Percentiles rank a stretch among this genome's conserved stretches.
phyloP scores from a whole-genome alignment of 2,329 filamentous ascomycete species.

The Drechslerella dactyloides region DNA sequence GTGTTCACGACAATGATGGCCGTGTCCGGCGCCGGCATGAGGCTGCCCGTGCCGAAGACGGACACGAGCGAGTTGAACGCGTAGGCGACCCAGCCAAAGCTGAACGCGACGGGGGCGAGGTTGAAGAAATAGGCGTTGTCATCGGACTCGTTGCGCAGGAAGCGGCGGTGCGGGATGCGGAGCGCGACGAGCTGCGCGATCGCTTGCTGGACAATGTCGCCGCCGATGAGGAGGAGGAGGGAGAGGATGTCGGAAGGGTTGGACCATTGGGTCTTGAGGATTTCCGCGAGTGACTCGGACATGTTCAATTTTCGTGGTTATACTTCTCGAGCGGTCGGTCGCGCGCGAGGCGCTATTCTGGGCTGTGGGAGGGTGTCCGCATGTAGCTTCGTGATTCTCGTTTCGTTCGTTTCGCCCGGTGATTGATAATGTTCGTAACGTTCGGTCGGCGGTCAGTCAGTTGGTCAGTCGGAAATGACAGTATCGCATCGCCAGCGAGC shows the following conservation, averaged over 20 bases:
- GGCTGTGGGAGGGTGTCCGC: conserved; percentile 2
- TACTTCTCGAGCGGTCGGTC: too few relatives aligned
- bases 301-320: not conserved
- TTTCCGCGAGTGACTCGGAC: conserved; percentile 2
- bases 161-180: conserved; percentile 26
- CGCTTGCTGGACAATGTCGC: conserved; percentile 57
- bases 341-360: too few relatives aligned
- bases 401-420: conserved; percentile 7
- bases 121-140: conserved; percentile 47
- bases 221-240: conserved; percentile 58
- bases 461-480: not conserved
- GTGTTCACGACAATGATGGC: conserved; percentile 58
- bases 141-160: conserved; percentile 38
- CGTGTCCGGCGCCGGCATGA: conserved; percentile 58
- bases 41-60: conserved; percentile 55
- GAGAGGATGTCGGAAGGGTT: conserved; percentile 54
- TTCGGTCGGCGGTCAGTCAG: not conserved
- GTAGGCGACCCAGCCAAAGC: conserved; percentile 55
- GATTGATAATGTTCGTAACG: not conserved
- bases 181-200: conserved; percentile 56
- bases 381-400: not conserved
- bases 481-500: conserved; percentile 24
- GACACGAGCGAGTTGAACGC: conserved; percentile 51
- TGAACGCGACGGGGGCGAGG: conserved; percentile 56
- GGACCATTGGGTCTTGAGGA: conserved; percentile 47